Base-by-base conservation (phyloP, 2,329 filamentous ascomycete species). In the Orbilia brochopaga region DNA sequence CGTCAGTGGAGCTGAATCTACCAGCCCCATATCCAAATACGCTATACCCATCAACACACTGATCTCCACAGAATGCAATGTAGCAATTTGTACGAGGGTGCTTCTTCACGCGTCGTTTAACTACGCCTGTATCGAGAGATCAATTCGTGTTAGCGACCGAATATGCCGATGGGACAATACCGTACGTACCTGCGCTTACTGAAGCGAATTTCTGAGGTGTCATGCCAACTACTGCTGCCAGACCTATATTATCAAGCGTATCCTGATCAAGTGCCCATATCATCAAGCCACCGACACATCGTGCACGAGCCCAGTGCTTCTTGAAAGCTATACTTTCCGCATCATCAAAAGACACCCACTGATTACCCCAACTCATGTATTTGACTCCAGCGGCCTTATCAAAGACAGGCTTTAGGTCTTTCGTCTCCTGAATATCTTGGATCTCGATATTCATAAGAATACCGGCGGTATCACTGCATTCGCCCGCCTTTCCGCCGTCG, bases 241-340 rank as follows among this genome's bases (percentile, higher is more conserved):
- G 53, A 35, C 75, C 76, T 19, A 75, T 56, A 54, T 73, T 74
- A 17, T 76, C 69, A 23, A 54, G 60, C n/a, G 75, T 75, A 74
- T 77, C 77, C 15, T 74, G 73, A 59, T 78, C 78, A 19, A 77
- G 54, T 32, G 75, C 76, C 77, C 76, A 79, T 10, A 75, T 64
- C 50, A 76, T 74, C 15, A 75, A 74, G 1, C 78, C 78, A n/a
- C 76, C 76, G 1, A 79, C 46, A 62, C 78, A 79, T 40, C 74
- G 65, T 4, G 61, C 17, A 56, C 76, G 67, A 7, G 76, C 76
- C 61, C 62, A 79, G 4, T 44, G 50, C 21, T 51, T 73, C 50
- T 78, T 78, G 23, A 75, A 59, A 15, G 77, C 75, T 1, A 78
- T 73, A 53, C 75, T 75, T 11, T 72, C 44, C 19, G 74, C 59